phyloP scores from a whole-genome alignment of 768 basidiomycete genomes.

The Hygrophorus pudorinus region DNA sequence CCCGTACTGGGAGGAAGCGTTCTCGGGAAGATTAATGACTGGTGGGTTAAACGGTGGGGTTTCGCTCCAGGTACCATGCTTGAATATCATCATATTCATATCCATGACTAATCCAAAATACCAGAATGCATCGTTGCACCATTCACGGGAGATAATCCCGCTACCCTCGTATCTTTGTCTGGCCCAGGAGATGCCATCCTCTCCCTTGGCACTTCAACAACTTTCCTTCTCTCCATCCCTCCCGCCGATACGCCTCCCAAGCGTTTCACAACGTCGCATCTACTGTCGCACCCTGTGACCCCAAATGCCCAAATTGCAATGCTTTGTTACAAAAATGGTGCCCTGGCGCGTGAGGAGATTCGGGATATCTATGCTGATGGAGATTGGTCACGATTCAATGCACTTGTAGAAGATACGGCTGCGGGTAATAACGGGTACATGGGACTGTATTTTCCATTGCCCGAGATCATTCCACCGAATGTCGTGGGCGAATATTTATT shows the following conservation, averaged over 20 bases:
- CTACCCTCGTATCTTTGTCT: slow-evolving; percentile 66
- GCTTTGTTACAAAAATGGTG: slow-evolving; percentile 89
- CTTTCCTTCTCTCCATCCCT: slow-evolving; percentile 70
- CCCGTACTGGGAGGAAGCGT: slow-evolving; percentile 62
- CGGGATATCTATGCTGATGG: slow-evolving; percentile 51
- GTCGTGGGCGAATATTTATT: slow-evolving; percentile 73
- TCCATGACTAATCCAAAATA: not conserved
- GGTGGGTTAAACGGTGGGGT: slow-evolving; percentile 71
- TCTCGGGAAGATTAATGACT: slow-evolving; percentile 55
- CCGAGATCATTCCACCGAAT: slow-evolving; percentile 80
- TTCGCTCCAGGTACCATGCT: slow-evolving; percentile 46
- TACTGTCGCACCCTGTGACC: slow-evolving; percentile 60
- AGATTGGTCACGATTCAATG: slow-evolving; percentile 64
- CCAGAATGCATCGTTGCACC: slow-evolving; percentile 71
- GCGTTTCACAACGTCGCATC: slow-evolving; percentile 66
- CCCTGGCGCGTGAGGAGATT: slow-evolving; percentile 70
- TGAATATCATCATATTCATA: not conserved
- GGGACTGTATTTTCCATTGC: slow-evolving; percentile 76
- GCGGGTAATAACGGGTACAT: slow-evolving; percentile 50
- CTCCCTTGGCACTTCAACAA: slow-evolving; percentile 84
- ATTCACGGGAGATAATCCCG: slow-evolving; percentile 87
- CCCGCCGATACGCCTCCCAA: slow-evolving; percentile 53
- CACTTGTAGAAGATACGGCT: slow-evolving; percentile 42
- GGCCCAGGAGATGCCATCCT: slow-evolving; percentile 75
- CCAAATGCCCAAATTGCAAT: slow-evolving; percentile 67